Evolutionary conservation across 2,329 filamentous ascomycete species (phyloP), one percentile per base, ranked within the genome.

Genomic region (Trichoderma semiorbis): DNA sequence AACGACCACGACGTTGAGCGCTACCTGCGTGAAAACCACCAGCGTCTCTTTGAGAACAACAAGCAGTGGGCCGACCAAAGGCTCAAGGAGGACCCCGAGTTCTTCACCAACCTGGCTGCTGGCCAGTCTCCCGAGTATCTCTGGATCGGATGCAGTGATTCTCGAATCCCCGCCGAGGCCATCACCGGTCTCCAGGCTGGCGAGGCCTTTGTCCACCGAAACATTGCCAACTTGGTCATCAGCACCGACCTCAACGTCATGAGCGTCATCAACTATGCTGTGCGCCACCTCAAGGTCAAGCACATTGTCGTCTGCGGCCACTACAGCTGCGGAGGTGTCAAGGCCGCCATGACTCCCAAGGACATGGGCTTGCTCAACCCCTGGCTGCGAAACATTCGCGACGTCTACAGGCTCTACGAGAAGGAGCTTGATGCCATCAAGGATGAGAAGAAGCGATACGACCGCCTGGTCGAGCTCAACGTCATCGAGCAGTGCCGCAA

Each of bases 101-200:
- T 90, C 84, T 93, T 93, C 80, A 80, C 81, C 66, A 87, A 90
- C 79, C 85, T 93, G 73, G 82, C 85, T 24, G 87, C 86, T 10
- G 91, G 91, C 60, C 91, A 93, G 82, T 83, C 82, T 18, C 91
- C 91, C 70, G 90, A 93, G 77, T 93, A 93, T 81, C 87, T 93
- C 69, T 97, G 94, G 93, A 93, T 97, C 78, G 94, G 95, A 63
- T 98, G 94, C 86, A 92, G 92, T 81, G 94, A 97, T 85, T 94
- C 91, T 53, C 93, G 95, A 75, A 93, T 95, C 79, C 95, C 95
- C n/a, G 94, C 95, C 77, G 95, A 95, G 78, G 93, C 93, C 78
- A 90, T 98, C 80, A 90, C 94, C 61, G 91, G 92, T 75, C 88
- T 95, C 71, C 86, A 92, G 78, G 93, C 94, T n/a, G 94, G 94